phyloP scores from a whole-genome alignment of 2,329 filamentous ascomycete genomes.

The Sarocladiaceae sp. region DNA sequence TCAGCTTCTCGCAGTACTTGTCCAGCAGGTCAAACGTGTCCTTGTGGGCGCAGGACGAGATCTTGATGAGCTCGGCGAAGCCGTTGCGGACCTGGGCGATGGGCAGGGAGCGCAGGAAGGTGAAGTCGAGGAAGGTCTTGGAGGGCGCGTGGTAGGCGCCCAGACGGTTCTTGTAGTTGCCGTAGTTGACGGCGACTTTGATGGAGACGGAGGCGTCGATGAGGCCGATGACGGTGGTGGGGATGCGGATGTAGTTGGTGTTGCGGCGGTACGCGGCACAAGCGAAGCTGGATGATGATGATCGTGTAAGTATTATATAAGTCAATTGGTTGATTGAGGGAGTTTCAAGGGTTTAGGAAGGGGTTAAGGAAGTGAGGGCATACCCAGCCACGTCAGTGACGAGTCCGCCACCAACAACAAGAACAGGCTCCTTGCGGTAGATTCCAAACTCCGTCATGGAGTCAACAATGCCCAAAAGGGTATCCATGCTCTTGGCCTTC shows the following conservation, averaged over 20 bases:
- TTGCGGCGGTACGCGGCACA: slow-evolving; percentile 66
- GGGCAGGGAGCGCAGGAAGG: slow-evolving; percentile 62
- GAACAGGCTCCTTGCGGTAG: slow-evolving; percentile 60
- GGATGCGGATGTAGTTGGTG: slow-evolving; percentile 68
- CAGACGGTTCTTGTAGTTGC: slow-evolving; percentile 68
- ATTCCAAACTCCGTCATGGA: slow-evolving; percentile 70
- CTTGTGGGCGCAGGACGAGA: slow-evolving; percentile 62
- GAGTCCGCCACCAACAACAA: slow-evolving; percentile 61
- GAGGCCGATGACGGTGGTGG: slow-evolving; percentile 68
- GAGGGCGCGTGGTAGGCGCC: slow-evolving; percentile 67
- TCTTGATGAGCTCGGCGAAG: slow-evolving; percentile 71
- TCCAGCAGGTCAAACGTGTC: slow-evolving; percentile 62
- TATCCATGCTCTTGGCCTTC: slow-evolving; percentile 68
- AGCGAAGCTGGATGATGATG: slow-evolving; percentile 45
- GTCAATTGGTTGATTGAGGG: background rate
- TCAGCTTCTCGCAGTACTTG: slow-evolving; percentile 62
- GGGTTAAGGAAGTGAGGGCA: slow-evolving; percentile 27
- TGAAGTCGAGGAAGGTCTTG: slow-evolving; percentile 68
- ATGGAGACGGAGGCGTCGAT: slow-evolving; percentile 72
- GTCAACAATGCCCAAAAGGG: slow-evolving; percentile 61
- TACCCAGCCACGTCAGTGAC: slow-evolving; percentile 71
- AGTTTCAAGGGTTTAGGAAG: background rate
- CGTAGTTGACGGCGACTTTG: slow-evolving; percentile 74
- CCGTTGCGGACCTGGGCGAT: slow-evolving; percentile 65
- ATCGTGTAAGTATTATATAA: background rate